Base-by-base conservation (phyloP, 805 yeast genomes). In the Wickerhamomyces subpelliculosus region DNA sequence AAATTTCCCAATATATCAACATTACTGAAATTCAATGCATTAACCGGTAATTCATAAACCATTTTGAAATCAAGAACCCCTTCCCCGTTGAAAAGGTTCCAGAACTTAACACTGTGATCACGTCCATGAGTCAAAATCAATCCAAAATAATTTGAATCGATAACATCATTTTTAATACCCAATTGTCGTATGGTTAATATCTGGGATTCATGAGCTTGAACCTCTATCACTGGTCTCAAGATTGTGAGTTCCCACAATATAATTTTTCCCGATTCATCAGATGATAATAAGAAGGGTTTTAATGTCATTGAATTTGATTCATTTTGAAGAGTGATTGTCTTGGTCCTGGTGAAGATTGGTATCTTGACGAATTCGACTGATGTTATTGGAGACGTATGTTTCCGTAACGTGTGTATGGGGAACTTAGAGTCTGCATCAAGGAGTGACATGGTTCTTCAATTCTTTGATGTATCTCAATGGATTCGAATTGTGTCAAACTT, bases 21-120 rank as follows among this genome's bases (percentile, higher is more conserved):
- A 38, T 78, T 76, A 47, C 87, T 73, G 55, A 80, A 86, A 48
- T 84, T 85, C 45, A 86, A 61, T 4, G 85, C 67, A 55, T 86
- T 86, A 31, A 83, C 82, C 6, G 88, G 88, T 46, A 82, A 65
- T 14, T 72, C 68, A 43, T 70, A 67, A 1, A 63, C 55, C 45
- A 39, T 11, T 8, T 35, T 22, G 5, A 27, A 29, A 13, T 29
- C 10, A 2, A 24, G 27, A n/a, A 29, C 37, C 6, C 27, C 41
- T 3, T 17, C 7, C 1, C 30, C 32, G 18, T 49, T 45, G 24
- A 47, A 55, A 30, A 61, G 36, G 40, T 57, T 54, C 80, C 80
- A 78, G 23, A 75, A 51, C 41, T 60, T 68, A 16, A 70, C 51
- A 27, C 59, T 65, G 19, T 81, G 75, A 55, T 84, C 94, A 39